A percentile compares a stretch with the other conserved stretches of the same genome.
phyloP scores from a whole-genome alignment of 1,284 basidiomycete species.

The Trametes polyzona region DNA sequence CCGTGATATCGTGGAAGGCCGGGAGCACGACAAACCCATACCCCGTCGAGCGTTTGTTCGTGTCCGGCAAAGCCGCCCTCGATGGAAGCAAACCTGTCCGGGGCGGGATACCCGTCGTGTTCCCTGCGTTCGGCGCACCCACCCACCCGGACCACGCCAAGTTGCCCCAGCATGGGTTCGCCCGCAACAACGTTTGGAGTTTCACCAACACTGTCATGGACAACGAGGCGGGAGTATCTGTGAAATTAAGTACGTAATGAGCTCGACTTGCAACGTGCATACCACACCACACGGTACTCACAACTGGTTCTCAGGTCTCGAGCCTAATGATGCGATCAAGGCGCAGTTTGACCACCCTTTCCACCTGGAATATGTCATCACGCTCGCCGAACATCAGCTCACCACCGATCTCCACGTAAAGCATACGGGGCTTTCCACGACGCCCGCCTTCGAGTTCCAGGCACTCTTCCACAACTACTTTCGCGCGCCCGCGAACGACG shows the following conservation, averaged over 20 bases:
- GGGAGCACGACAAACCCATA: constrained; percentile 37
- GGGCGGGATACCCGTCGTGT: constrained; percentile 86
- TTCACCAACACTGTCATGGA: constrained; percentile 71
- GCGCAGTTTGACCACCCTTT: constrained; percentile 66
- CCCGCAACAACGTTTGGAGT: constrained; percentile 73
- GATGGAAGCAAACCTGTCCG: constrained; percentile 78
- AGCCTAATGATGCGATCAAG: constrained; percentile 60
- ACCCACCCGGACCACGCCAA: constrained; percentile 72
- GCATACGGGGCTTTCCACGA: constrained; percentile 58
- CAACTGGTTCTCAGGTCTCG: constrained; percentile 52
- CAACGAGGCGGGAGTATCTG: constrained; percentile 70
- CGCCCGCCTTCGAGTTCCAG: constrained; percentile 75
- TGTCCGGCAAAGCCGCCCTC: constrained; percentile 73
- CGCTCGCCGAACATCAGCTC: constrained; percentile 74
- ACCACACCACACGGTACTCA: not conserved
- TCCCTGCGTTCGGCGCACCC: constrained; percentile 86
- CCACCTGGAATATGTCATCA: constrained; percentile 78
- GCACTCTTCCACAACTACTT: constrained; percentile 88
- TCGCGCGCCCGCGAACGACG: constrained; percentile 61
- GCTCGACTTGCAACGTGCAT: no score
- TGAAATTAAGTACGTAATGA: constrained; percentile 64
- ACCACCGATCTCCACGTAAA: constrained; percentile 80
- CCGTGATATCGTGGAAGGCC: constrained; percentile 79
- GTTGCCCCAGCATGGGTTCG: constrained; percentile 85
- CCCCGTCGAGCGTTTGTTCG: constrained; percentile 72